Base-by-base conservation (phyloP, 176 grass and related monocot genomes). In the Juncus inflexus region DNA sequence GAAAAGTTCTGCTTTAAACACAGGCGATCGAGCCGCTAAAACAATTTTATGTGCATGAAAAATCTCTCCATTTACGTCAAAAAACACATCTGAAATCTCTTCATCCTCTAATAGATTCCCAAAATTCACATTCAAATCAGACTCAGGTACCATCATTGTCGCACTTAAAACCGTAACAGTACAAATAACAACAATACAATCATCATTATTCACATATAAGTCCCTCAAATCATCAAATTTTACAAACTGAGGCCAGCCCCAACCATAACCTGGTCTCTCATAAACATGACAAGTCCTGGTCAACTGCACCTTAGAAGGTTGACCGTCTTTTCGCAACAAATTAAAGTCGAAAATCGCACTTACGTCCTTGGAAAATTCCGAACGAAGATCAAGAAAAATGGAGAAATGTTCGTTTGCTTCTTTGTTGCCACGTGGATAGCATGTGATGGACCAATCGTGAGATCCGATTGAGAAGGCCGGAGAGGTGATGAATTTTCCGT, bases 371-470 rank as follows among this genome's bases (percentile, higher is more conserved):
- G 67, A 56, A 6, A 47, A 9, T 13, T 70, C 67, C 3, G 36
- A 56, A 58, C 52, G 38, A 35, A 70, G 67, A 40, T 70, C 67
- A 9, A 70, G 67, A 51, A 70, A 70, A 5, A 70, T 35, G 5
- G 67, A 70, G 9, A 70, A 16, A 40, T 70, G 56, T 0, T 5
- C 14, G 0, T 51, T 6, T 70, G 50, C 56, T 9, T 70, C 67
- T 15, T 70, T 70, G 53, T 58, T 70, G 4, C 67, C 67, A 19
- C 37, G 67, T 19, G 67, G 67, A 35, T 70, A 70, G 13, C 67
- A 70, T 70, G 67, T 70, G 41, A 70, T 58, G 35, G 67, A 70
- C 67, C 67, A 70, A 5, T 70, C 52, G 56, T 70, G 67, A 12
- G 9, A 49, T 3, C 67, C 53, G 0, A 15, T 55, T 3, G 12